Conservation (phyloP, 768 basidiomycete species). For the Roridomyces roridus region DNA sequence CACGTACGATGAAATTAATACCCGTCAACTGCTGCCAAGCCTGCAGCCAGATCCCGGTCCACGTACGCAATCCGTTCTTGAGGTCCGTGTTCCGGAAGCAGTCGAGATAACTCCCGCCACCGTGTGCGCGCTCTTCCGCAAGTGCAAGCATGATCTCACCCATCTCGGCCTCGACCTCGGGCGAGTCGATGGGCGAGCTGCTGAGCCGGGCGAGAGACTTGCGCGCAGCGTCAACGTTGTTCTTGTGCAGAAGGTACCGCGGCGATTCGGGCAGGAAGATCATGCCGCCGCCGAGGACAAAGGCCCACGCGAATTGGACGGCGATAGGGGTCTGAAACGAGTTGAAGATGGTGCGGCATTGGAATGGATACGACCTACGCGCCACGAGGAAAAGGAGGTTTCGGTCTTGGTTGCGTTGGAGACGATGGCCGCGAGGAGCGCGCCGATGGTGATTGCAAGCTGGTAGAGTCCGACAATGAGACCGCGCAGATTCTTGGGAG, state of each 20-base stretch:
- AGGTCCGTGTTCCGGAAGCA: conserved; percentile 53
- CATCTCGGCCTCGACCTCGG: conserved; percentile 52
- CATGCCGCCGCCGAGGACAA: conserved; percentile 63
- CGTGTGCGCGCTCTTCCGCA: conserved; percentile 54
- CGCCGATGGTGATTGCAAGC: conserved; percentile 43
- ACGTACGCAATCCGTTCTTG: conserved; percentile 64
- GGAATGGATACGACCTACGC: not conserved
- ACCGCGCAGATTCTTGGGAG: conserved; percentile 24
- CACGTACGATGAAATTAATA: conserved; percentile 58
- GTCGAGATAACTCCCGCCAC: conserved; percentile 54
- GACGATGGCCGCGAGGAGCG: conserved; percentile 59
- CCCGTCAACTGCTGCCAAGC: conserved; percentile 78
- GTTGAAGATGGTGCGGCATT: conserved; percentile 37
- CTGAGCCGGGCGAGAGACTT: conserved; percentile 59
- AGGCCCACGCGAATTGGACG: conserved; percentile 70
- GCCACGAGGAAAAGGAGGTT: conserved; percentile 29
- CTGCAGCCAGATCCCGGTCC: conserved; percentile 71
- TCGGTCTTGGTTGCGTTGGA: conserved; percentile 56
- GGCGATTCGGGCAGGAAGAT: conserved; percentile 67
- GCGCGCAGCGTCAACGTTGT: conserved; percentile 52
- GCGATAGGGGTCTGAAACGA: conserved; percentile 52
- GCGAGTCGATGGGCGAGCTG: conserved; percentile 45
- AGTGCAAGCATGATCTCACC: conserved; percentile 42
- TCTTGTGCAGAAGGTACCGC: conserved; percentile 64
- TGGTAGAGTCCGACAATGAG: conserved; percentile 34